Evolutionary conservation across 352 stramenopile species (phyloP).

Genomic region (Pythium aphanidermatum): DNA sequence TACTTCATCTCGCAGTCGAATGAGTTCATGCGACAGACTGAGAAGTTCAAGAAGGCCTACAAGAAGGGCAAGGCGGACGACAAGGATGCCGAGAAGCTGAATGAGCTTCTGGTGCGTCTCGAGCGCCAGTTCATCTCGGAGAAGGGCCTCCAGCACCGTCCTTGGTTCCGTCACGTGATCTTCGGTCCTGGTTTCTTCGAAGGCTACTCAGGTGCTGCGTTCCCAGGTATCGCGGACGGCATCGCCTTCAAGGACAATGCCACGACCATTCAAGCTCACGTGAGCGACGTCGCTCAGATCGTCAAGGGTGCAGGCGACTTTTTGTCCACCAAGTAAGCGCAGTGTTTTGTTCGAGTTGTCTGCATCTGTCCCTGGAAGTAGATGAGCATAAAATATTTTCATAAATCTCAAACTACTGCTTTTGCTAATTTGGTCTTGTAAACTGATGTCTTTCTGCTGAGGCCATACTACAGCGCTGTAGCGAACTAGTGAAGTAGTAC

Average conservation of each 20-base stretch:
- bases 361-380: too few species aligned
- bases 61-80: neutral
- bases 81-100: constrained; percentile 19
- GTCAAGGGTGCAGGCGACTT: constrained; percentile 27
- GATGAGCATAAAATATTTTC: too few species aligned
- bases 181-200: constrained; percentile 47
- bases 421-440: too few species aligned
- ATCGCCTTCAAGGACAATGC: constrained; percentile 34
- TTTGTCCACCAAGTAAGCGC: constrained; percentile 8
- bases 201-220: constrained; percentile 36
- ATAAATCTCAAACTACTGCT: too few species aligned
- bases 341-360: too few species aligned
- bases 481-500: too few species aligned
- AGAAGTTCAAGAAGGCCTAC: constrained; percentile 16
- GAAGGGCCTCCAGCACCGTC: constrained; percentile 32
- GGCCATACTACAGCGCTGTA: too few species aligned
- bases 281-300: constrained; percentile 31
- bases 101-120: constrained; percentile 36
- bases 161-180: constrained; percentile 50
- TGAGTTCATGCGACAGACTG: constrained; percentile 20
- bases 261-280: constrained; percentile 28
- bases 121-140: constrained; percentile 38
- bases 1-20: constrained; percentile 26
- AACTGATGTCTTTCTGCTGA: too few species aligned
- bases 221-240: constrained; percentile 37